Percentiles rank a stretch among this genome's conserved stretches.
Conservation (phyloP, 768 basidiomycete genomes). For the Russula brevipes region DNA sequence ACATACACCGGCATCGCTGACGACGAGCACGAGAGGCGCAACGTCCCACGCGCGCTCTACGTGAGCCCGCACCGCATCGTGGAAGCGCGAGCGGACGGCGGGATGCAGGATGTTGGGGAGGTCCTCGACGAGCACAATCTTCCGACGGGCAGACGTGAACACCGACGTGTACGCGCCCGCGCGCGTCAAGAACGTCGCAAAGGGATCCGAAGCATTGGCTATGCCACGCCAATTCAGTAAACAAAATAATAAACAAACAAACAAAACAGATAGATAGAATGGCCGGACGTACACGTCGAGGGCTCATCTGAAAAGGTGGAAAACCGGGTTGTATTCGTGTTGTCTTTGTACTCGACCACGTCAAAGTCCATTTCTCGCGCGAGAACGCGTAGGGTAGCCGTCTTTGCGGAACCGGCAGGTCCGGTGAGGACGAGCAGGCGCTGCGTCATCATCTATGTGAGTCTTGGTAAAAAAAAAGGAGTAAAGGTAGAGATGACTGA, state of each 20-base stretch:
- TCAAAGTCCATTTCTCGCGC: slow-evolving; percentile 71
- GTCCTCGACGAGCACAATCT: slow-evolving; percentile 76
- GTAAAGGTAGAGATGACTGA: slow-evolving; percentile 34
- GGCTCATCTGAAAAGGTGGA: slow-evolving; percentile 35
- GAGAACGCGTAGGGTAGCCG: slow-evolving; percentile 73
- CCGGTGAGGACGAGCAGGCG: slow-evolving; percentile 82
- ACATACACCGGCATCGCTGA: slow-evolving; percentile 77
- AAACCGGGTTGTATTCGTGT: slow-evolving; percentile 56
- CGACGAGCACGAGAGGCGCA: slow-evolving; percentile 71
- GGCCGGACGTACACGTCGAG: slow-evolving; percentile 1
- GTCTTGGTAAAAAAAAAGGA: not conserved
- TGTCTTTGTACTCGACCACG: slow-evolving; percentile 57
- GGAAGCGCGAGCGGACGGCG: slow-evolving; percentile 65
- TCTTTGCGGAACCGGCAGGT: slow-evolving; percentile 88
- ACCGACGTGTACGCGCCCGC: slow-evolving; percentile 57
- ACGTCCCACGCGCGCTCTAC: slow-evolving; percentile 35
- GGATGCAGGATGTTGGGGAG: slow-evolving; percentile 85
- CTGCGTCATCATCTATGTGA: slow-evolving; percentile 36
- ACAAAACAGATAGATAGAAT: not conserved
- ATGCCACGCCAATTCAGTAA: not conserved
- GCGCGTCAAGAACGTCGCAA: slow-evolving; percentile 68
- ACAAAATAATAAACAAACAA: not conserved
- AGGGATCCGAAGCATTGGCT: slow-evolving; percentile 44
- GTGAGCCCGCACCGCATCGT: slow-evolving; percentile 57
- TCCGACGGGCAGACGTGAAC: slow-evolving; percentile 33